Conservation (phyloP, 331 rosid genomes). For the Quercus phellos region DNA sequence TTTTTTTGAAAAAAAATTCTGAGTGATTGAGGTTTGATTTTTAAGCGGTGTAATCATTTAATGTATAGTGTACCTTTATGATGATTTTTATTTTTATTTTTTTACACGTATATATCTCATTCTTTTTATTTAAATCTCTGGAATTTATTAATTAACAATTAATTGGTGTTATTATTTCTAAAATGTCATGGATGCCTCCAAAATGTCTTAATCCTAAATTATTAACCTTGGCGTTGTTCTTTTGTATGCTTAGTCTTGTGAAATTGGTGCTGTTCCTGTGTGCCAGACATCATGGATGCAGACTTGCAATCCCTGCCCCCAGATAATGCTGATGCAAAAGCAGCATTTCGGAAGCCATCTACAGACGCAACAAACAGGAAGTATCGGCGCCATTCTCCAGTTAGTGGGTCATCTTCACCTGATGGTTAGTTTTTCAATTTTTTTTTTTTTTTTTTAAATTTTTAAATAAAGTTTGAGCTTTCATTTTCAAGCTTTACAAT, state of each 20-base stretch:
- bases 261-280: slow-evolving; percentile 15
- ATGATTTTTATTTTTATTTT: no score
- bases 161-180: neutral
- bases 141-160: neutral
- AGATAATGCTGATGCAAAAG: slow-evolving; percentile 39
- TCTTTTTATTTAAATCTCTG: neutral
- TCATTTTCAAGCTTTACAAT: slow-evolving; percentile 7
- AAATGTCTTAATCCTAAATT: neutral
- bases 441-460: no score
- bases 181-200: neutral
- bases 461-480: neutral
- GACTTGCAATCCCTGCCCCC: slow-evolving; percentile 23
- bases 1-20: no score
- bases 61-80: no score
- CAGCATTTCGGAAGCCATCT: slow-evolving; percentile 73
- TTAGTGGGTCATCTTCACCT: slow-evolving; percentile 49
- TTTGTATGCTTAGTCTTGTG: slow-evolving; percentile 6
- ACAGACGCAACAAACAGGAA: slow-evolving; percentile 64
- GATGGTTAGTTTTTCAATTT: slow-evolving; percentile 49
- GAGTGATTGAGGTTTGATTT: no score
- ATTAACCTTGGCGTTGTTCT: slow-evolving; percentile 1
- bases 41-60: no score
- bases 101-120: no score
- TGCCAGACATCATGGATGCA: slow-evolving; percentile 49
- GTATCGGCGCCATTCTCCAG: slow-evolving; percentile 69